A percentile compares a stretch with the other conserved stretches of the same genome.
Conservation (phyloP, 2,329 filamentous ascomycete genomes). For the Talaromyces sp. region DNA sequence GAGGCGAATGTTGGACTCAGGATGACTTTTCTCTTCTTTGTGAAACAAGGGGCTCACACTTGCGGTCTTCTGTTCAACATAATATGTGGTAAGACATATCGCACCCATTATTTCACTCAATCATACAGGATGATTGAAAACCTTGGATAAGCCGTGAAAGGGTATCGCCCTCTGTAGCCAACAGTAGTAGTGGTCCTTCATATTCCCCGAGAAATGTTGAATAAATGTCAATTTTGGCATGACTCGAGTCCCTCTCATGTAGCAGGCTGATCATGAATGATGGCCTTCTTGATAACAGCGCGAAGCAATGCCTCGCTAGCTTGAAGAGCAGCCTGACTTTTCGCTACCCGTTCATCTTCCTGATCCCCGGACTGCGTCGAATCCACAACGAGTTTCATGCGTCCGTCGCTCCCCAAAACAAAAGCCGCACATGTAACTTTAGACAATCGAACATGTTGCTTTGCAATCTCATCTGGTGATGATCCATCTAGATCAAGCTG, state of each 20-base stretch:
- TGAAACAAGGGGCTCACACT: too few relatives aligned
- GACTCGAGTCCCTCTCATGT: slow-evolving; percentile 13
- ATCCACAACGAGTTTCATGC: slow-evolving; percentile 40
- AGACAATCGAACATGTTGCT: slow-evolving; percentile 37
- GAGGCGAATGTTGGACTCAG: too few relatives aligned
- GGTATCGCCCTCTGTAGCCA: too few relatives aligned
- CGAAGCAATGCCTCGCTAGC: slow-evolving; percentile 38
- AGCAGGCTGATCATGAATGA: slow-evolving; percentile 20
- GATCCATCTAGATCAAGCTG: slow-evolving; percentile 35
- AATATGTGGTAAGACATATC: too few relatives aligned
- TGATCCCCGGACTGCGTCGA: slow-evolving; percentile 19
- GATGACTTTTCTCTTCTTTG: too few relatives aligned
- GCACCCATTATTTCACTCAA: not conserved
- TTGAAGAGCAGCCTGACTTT: slow-evolving; percentile 25
- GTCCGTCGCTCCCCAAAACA: slow-evolving; percentile 42
- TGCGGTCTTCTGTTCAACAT: too few relatives aligned
- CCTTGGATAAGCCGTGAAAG: too few relatives aligned
- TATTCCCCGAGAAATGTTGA: not conserved
- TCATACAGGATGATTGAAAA: not conserved
- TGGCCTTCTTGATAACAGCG: slow-evolving; percentile 34
- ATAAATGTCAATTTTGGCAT: not conserved
- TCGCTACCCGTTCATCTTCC: slow-evolving; percentile 13
- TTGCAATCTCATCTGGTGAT: slow-evolving; percentile 8
- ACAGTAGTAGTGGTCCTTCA: not conserved
- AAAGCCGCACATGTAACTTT: slow-evolving; percentile 45